phyloP scores from a whole-genome alignment of 2,329 filamentous ascomycete species.

The Cryphonectria naterciae region DNA sequence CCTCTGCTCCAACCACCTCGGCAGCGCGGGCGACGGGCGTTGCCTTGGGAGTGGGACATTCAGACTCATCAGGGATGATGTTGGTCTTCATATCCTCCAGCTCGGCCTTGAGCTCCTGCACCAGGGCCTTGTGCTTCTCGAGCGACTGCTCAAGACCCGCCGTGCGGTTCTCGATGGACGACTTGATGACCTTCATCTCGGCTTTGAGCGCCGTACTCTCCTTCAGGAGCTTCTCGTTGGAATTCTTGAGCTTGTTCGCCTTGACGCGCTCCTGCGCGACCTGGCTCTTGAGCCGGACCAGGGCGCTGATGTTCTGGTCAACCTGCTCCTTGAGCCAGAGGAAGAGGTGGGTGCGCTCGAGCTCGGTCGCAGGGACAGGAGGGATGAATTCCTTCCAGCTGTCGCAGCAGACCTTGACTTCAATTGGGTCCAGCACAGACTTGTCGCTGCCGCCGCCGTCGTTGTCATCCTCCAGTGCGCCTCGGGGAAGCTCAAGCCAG shows the following conservation, averaged over 20 bases:
- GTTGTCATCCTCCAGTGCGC: constrained; percentile 8
- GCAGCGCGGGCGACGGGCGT: not conserved
- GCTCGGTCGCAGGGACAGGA: constrained; percentile 1
- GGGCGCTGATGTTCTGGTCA: not conserved
- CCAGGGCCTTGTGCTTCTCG: not conserved
- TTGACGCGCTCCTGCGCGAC: not conserved
- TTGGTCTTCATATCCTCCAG: constrained; percentile 7
- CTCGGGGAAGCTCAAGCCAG: constrained; percentile 15
- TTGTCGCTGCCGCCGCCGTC: not conserved
- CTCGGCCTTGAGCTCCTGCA: not conserved
- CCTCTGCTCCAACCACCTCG: not conserved
- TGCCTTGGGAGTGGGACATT: not conserved
- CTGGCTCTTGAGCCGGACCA: not conserved
- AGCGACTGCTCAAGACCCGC: not conserved
- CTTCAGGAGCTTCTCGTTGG: not conserved
- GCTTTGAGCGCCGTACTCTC: not conserved
- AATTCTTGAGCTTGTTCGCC: not conserved
- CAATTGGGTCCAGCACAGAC: constrained; percentile 8
- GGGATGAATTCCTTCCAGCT: constrained; percentile 16
- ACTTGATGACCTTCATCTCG: not conserved
- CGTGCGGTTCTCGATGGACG: not conserved
- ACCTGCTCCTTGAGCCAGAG: constrained; percentile 20
- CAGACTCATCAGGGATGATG: not conserved
- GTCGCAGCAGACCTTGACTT: constrained; percentile 16
- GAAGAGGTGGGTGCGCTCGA: constrained; percentile 16